Percentiles rank a stretch among this genome's conserved stretches.
Evolutionary conservation across 805 yeast genomes (phyloP).

Genomic region (Pichia kluyveri): DNA sequence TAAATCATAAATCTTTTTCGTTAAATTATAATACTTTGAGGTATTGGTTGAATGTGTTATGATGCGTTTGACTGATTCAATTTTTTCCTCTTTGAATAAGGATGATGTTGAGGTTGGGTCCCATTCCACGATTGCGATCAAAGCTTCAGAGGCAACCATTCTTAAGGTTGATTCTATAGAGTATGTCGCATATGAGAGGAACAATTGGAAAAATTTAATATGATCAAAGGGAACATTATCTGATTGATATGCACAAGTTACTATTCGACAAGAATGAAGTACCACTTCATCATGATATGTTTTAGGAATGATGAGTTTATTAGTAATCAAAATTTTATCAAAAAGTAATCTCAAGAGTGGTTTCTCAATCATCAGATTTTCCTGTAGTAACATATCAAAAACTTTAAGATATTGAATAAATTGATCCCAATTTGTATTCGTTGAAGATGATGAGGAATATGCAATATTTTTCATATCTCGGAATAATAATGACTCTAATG

Average conservation of each 20-base stretch:
- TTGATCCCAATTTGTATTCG: not conserved
- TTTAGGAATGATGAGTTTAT: not conserved
- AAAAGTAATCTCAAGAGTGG: not conserved
- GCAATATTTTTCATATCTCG: not conserved
- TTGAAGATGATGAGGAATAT: not conserved
- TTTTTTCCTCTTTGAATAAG: not conserved
- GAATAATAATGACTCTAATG: not conserved
- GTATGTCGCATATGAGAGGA: slow-evolving; percentile 1
- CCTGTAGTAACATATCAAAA: not conserved
- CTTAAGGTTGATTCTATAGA: not conserved
- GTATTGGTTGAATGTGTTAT: not conserved
- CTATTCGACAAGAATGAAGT: not conserved
- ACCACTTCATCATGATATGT: not conserved
- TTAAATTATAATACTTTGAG: not conserved
- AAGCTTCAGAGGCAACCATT: not conserved
- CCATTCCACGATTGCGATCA: not conserved
- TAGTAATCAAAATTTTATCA: not conserved
- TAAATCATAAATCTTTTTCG: not conserved
- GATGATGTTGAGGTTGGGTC: not conserved
- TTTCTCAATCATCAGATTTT: not conserved
- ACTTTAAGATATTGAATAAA: not conserved
- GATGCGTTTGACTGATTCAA: not conserved
- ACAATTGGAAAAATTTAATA: not conserved
- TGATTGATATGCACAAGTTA: not conserved
- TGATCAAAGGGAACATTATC: not conserved